Evolutionary conservation across 768 basidiomycete genomes (phyloP), one percentile per base, ranked within the genome.

Genomic region (Kwoniella sp.): DNA sequence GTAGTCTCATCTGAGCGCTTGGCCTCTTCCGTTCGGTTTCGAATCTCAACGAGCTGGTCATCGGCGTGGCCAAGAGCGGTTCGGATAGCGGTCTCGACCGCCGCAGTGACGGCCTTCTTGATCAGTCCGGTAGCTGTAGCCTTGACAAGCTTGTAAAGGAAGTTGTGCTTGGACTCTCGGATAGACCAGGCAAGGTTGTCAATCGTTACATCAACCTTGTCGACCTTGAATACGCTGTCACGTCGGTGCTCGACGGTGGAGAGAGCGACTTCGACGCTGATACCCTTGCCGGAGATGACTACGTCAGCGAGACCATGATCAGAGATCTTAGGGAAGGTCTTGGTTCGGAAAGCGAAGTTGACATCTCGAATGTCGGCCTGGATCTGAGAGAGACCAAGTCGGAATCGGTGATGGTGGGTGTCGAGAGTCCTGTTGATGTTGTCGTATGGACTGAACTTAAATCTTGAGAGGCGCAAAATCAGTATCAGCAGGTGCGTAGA

Each of bases 311-410:
- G 58, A 68, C 68, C 71, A 54, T 72, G 68, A 66, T 74, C 73
- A 52, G 67, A 68, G 47, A 71, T 80, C 83, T 88, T 91, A 51
- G 89, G 86, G 70, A 91, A 85, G 2, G 91, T 91, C 5, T 83
- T 85, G 85, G 93, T 94, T 68, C 84, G 84, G 83, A 91, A 93
- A 77, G 88, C 91, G 79, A 98, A 95, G 9, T 90, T 88, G 15
- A 96, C 90, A 70, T 97, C 93, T 17, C 90, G 86, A 86, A 98
- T 89, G 69, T 96, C 92, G 30, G 71, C 70, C 77, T 97, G 93
- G 70, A 96, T 90, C 79, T 97, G 93, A 27, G 83, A 83, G 37
- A 96, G 83, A 8, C 86, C 87, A 58, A 96, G 77, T 36, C 84
- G 88, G 75, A 96, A 86, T 58, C 86, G 84, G 78, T 95, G 91